Evolutionary conservation across 2,329 filamentous ascomycete species (phyloP).

Genomic region (Colletotrichum costaricense): DNA sequence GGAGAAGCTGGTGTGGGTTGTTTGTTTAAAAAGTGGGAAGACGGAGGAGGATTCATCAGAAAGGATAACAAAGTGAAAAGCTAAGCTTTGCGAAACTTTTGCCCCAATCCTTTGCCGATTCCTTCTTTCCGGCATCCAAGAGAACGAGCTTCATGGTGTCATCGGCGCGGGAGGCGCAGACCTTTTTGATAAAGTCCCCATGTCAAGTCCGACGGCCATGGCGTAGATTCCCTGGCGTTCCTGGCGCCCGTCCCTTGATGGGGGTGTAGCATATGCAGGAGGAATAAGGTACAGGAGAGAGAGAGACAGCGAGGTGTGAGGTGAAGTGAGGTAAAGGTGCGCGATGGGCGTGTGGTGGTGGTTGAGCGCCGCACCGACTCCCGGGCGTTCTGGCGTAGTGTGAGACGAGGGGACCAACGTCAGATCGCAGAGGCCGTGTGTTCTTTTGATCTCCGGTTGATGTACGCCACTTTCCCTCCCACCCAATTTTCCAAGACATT

Average conservation of each 20-base stretch:
- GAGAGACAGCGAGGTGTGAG: background rate
- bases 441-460: background rate
- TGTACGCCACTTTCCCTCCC: background rate
- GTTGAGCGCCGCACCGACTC: slow-evolving; percentile 26
- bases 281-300: background rate
- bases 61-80: background rate
- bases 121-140: background rate
- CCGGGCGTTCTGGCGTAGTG: slow-evolving; percentile 14
- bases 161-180: slow-evolving; percentile 23
- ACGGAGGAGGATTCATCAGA: slow-evolving; percentile 10
- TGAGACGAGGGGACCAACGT: slow-evolving; percentile 29
- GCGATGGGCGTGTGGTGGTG: background rate
- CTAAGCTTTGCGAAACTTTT: slow-evolving; percentile 6
- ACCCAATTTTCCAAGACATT: background rate
- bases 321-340: background rate
- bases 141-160: background rate
- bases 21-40: slow-evolving; percentile 2
- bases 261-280: slow-evolving; percentile 7
- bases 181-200: slow-evolving; percentile 33
- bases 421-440: slow-evolving; percentile 27
- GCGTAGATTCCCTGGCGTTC: background rate
- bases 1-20: background rate
- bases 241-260: background rate
- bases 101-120: background rate
- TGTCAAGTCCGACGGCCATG: slow-evolving; percentile 33